Base-by-base conservation (phyloP, 305 asterid species). In the Fraxinus dipetala region DNA sequence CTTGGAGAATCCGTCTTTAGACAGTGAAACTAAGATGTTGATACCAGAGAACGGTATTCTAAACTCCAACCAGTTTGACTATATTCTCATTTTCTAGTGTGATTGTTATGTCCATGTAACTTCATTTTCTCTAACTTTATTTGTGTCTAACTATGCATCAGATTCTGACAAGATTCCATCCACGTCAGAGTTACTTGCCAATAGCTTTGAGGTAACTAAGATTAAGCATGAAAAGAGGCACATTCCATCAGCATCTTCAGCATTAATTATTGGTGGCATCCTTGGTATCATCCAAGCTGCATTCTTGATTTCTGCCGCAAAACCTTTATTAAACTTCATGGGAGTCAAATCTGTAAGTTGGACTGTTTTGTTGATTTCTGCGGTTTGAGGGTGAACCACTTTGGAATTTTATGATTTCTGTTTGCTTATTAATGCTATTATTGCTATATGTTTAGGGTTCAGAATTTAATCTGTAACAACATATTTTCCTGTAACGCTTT, bases 191-290 rank as follows among this genome's bases (percentile, higher is more conserved):
- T 26, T 75, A 10, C 77, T 1, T 26, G 35, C 26, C n/a, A 59
- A 77, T 34, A 75, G 86, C 81, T 84, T 87, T 31, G 90, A 85
- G 76, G 79, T 82, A 61, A 76, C 69, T 36, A 78, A 83, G 22
- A 36, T 31, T 4, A 81, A 56, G 85, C 79, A 48, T 20, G 83
- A 83, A 81, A 92, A 92, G 85, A 89, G 83, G 79, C 84, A 80
- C 83, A 91, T 92, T 38, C 92, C 93, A 18, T 90, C 97, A 5
- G 97, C 95, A 7, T 89, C 97, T 1, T 91, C 97, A 10, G 97
- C 97, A 24, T 80, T 92, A 24, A 87, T 91, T 79, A 90, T 92
- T 61, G 93, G 97, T 24, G 86, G 82, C 78, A 31, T 91, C 84
- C 93, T 92, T 20, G 97, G 98, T 28, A 31, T 94, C 28, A n/a